Evolutionary conservation across 2,329 filamentous ascomycete genomes (phyloP).

Genomic region (Claviceps cyperi): DNA sequence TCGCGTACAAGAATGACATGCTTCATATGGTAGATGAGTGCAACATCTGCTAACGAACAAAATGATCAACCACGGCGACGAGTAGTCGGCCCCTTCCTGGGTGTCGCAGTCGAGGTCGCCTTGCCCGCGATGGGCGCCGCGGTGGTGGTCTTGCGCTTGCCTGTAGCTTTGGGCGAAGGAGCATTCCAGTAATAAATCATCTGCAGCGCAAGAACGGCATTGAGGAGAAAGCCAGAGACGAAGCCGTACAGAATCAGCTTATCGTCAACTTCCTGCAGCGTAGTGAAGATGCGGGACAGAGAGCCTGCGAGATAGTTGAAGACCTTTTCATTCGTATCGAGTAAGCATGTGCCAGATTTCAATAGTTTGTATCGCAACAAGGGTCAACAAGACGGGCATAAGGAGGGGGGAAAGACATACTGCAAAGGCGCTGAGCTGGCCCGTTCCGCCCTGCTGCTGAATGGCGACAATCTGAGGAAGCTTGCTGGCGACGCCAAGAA

Average conservation of each 20-base stretch:
- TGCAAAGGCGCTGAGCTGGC: slow-evolving; percentile 91
- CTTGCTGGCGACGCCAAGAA: slow-evolving; percentile 78
- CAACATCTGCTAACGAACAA: background rate
- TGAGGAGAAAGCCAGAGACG: slow-evolving; percentile 80
- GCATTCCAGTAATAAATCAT: slow-evolving; percentile 96
- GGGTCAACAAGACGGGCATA: too few relatives aligned
- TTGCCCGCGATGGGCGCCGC: slow-evolving; percentile 13
- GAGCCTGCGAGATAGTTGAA: slow-evolving; percentile 96
- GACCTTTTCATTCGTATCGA: slow-evolving; percentile 43
- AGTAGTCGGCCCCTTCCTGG: slow-evolving; percentile 29
- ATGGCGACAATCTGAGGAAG: slow-evolving; percentile 84
- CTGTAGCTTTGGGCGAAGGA: slow-evolving; percentile 32
- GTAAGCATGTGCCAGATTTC: too few relatives aligned
- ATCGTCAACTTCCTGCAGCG: slow-evolving; percentile 92
- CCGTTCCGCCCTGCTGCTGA: slow-evolving; percentile 72
- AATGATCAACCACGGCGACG: slow-evolving; percentile 25
- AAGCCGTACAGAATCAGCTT: slow-evolving; percentile 93
- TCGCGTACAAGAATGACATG: background rate
- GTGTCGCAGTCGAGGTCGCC: slow-evolving; percentile 17
- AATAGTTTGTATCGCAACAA: too few relatives aligned
- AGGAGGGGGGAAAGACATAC: slow-evolving; percentile 37
- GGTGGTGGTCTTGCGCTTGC: slow-evolving; percentile 23
- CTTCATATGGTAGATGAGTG: background rate
- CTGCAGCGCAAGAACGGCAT: slow-evolving; percentile 71
- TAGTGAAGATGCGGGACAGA: slow-evolving; percentile 91